These are phyloP conservation scores for Rutstroemia sp. DNA, from an alignment of 2,329 filamentous ascomycete species.

Conservation along the genomic window DNA sequence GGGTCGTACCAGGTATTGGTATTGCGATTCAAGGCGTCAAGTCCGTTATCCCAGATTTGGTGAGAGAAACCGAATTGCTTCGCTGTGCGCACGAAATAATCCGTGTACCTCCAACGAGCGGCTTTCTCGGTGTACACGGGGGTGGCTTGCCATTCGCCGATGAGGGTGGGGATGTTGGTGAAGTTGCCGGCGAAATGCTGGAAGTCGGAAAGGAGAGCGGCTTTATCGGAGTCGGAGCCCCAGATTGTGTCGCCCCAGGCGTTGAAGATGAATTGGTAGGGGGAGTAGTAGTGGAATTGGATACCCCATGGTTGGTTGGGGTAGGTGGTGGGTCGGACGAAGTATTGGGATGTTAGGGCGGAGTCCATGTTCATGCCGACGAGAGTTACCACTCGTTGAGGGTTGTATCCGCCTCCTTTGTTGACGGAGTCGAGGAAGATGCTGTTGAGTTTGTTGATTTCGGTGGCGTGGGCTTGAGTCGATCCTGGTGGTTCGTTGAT, in stretches of 20 bases:
- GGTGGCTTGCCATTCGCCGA: conserved; percentile 51
- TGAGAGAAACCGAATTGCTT: conserved; percentile 41
- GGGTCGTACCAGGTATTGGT: conserved; percentile 43
- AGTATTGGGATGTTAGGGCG: conserved; percentile 46
- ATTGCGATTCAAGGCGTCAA: conserved; percentile 45
- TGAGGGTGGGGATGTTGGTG: conserved; percentile 44
- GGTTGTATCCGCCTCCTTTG: conserved; percentile 47
- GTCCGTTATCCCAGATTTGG: conserved; percentile 53
- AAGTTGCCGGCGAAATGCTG: conserved; percentile 45
- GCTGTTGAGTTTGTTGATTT: conserved; percentile 48
- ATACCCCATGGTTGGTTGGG: conserved; percentile 49
- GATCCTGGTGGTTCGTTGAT: conserved; percentile 52
- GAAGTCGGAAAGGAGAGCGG: conserved; percentile 41
- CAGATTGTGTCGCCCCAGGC: conserved; percentile 54
- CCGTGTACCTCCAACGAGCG: conserved; percentile 50
- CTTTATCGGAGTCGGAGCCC: conserved; percentile 48
- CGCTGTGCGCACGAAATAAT: conserved; percentile 43
- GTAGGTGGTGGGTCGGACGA: conserved; percentile 40
- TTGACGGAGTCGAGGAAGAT: conserved; percentile 47
- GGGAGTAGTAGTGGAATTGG: conserved; percentile 55
- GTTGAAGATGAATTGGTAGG: conserved; percentile 41
- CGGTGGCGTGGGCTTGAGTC: conserved; percentile 40
- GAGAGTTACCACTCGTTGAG: conserved; percentile 47
- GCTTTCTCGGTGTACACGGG: conserved; percentile 44
- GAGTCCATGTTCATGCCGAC: conserved; percentile 44